Evolutionary conservation across 208 protist species (phyloP), one percentile per base, ranked within the genome.

Genomic region (Histomonas meleagridis): DNA sequence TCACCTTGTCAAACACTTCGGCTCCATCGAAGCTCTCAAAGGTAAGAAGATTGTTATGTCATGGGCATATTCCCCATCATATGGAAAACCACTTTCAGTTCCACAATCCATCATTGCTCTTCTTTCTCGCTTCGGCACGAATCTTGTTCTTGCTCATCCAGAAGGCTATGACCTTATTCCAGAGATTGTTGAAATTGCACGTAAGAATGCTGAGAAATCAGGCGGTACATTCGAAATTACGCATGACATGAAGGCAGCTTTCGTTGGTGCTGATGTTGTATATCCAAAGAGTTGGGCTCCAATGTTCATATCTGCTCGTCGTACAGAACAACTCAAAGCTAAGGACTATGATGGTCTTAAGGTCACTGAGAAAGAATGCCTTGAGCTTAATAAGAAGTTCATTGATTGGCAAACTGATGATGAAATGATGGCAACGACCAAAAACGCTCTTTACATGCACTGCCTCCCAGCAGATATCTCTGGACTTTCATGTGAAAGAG

Each of bases 31-130:
- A 35, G 40, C 32, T 79, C 70, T 79, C 70, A 23, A 35, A 5
- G 70, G 70, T 18, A 79, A 79, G 70, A 79, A 79, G 40, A 79
- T 79, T 43, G 70, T 79, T 40, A 79, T 79, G 70, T 79, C 70
- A 32, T 79, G 70, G 70, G 70, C 70, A 49, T 79, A 79, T 51
- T 79, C 70, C n/a, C 70, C 70, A 79, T 79, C 70, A 51, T 79
- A 79, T 49, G 70, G 70, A 5, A 79, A 79, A 35, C 70, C 70
- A 46, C 40, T 79, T 18, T 79, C 70, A 5, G 70, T 79, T 28
- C 70, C 70, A 79, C 70, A 79, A 43, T 32, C n/a, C 32, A 49
- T 79, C 40, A 79, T 79, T 35, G 70, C 70, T n/a, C 70, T 79
- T 43, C 40, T 79, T 49, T 79, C 70, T 35, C 32, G 70, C 40